Conservation (phyloP, 192 early-diverging fungal species). For the Glomus cerebriforme region DNA sequence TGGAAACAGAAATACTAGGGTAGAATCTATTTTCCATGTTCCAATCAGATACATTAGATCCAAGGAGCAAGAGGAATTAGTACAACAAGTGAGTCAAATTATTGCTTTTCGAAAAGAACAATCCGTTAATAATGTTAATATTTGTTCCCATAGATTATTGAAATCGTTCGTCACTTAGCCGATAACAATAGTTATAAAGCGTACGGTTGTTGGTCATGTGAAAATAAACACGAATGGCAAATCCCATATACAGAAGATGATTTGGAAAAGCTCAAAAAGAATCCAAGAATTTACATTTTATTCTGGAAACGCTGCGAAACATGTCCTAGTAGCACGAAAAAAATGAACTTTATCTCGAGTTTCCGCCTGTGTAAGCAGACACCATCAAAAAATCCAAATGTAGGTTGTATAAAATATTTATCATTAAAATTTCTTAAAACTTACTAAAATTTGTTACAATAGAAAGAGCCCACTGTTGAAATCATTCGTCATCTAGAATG, state of each 20-base stretch:
- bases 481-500: conserved; percentile 3
- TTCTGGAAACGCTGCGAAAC: background rate
- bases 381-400: background rate
- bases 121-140: too few relatives aligned
- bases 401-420: background rate
- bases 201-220: background rate
- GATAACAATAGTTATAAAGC: background rate
- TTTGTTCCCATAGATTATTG: background rate
- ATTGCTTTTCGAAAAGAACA: too few relatives aligned
- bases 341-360: background rate
- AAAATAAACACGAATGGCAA: background rate
- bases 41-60: too few relatives aligned
- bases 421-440: background rate
- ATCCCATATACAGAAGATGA: background rate
- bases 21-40: too few relatives aligned
- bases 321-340: background rate
- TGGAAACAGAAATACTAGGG: too few relatives aligned
- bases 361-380: background rate
- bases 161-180: background rate
- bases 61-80: too few relatives aligned
- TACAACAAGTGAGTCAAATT: too few relatives aligned
- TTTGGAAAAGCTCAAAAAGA: background rate
- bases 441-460: background rate
- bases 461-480: background rate
- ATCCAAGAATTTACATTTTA: background rate